phyloP scores from a whole-genome alignment of 2,329 filamentous ascomycete genomes.

The Colletotrichum sojae region DNA sequence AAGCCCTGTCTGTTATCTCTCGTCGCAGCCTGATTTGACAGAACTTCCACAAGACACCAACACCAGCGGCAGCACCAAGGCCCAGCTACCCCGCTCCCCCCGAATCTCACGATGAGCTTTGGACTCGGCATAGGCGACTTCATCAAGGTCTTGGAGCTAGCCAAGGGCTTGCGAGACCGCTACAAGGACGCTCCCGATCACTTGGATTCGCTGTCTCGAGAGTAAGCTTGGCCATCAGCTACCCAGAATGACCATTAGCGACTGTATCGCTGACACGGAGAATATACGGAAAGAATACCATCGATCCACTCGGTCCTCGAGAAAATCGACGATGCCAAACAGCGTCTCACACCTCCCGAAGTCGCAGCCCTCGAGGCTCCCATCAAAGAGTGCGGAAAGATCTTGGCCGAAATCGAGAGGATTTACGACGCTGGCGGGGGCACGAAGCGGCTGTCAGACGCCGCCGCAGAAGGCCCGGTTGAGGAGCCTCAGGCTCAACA shows the following conservation, averaged over 20 bases:
- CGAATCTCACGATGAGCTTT: neutral
- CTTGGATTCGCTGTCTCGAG: neutral
- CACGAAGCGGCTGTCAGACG: neutral
- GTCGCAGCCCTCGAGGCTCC: rapidly evolving
- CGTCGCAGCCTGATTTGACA: no score
- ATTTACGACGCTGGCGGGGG: neutral
- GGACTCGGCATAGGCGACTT: slow-evolving; percentile 1
- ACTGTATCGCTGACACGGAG: no score
- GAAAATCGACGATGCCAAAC: neutral
- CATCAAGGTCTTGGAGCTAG: neutral
- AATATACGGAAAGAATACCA: no score
- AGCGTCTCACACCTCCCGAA: neutral
- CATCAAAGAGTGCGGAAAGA: neutral
- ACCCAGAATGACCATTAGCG: neutral
- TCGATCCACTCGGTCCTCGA: neutral
- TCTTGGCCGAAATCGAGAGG: neutral
- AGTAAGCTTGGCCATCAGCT: neutral
- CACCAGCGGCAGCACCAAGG: no score
- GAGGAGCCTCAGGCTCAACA: neutral
- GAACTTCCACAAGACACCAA: no score
- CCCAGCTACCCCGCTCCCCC: no score
- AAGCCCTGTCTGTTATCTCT: no score
- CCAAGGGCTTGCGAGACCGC: slow-evolving; percentile 1
- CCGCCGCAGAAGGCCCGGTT: neutral
- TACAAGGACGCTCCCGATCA: neutral